phyloP scores from a whole-genome alignment of 805 yeast genomes.

The Saccharomyces cerevisiae region DNA sequence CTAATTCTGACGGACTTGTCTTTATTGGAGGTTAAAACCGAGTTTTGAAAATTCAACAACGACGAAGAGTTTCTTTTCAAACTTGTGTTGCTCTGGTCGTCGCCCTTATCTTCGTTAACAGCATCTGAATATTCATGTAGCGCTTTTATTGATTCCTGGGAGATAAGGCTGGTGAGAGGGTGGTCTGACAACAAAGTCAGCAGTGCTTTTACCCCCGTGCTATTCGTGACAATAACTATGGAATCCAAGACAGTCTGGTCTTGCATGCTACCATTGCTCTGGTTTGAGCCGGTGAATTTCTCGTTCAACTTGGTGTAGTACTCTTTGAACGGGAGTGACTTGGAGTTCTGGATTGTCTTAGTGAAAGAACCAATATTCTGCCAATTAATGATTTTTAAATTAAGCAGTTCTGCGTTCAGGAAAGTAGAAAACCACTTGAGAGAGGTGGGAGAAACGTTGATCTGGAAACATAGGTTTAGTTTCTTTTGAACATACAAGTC shows the following conservation, averaged over 20 bases:
- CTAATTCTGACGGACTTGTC: conserved; percentile 28
- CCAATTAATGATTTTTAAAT: conserved; percentile 15
- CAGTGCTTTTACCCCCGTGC: conserved; percentile 30
- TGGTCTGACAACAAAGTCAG: conserved; percentile 29
- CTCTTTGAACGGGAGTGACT: conserved; percentile 28
- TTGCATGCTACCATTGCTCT: not conserved
- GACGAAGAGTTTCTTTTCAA: conserved; percentile 27
- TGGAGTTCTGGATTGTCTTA: conserved; percentile 2
- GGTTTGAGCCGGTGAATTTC: conserved; percentile 14
- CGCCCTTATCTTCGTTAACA: conserved; percentile 7
- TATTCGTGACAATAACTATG: conserved; percentile 26
- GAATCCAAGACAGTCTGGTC: conserved; percentile 12
- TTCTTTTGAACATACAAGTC: conserved; percentile 1
- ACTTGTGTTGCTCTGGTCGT: not conserved
- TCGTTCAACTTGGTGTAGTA: conserved; percentile 23
- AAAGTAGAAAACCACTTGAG: conserved; percentile 29
- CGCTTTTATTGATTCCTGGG: conserved; percentile 25
- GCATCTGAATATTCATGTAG: conserved; percentile 16
- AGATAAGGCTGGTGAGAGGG: conserved; percentile 24
- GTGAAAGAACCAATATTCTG: conserved; percentile 12
- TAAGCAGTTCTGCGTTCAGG: conserved; percentile 13
- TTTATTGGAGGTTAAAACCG: conserved; percentile 27
- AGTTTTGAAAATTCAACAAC: conserved; percentile 24
- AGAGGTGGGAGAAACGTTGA: conserved; percentile 25
- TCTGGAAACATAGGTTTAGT: conserved; percentile 14